Percentiles rank a stretch among this genome's conserved stretches.
Conservation (phyloP, 2,329 filamentous ascomycete species). For the Emydomyces testavorans region DNA sequence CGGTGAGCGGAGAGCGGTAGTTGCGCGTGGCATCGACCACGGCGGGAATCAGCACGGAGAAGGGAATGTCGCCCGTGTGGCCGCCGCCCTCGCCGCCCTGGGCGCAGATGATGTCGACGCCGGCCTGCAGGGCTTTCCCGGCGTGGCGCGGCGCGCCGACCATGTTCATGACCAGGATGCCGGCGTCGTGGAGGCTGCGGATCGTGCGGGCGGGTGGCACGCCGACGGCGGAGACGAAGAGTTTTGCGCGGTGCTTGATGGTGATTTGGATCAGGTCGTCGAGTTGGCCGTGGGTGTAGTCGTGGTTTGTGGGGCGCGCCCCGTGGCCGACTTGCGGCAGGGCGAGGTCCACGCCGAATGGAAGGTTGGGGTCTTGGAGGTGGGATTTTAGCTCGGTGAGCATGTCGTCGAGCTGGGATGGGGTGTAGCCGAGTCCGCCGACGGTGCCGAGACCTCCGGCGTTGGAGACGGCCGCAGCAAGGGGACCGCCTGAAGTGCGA, state of each 20-base stretch:
- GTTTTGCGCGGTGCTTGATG: conserved; percentile 66
- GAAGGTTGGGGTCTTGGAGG: conserved; percentile 54
- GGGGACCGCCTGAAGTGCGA: conserved; percentile 61
- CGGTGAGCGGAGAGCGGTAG: conserved; percentile 61
- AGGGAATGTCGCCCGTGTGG: conserved; percentile 80
- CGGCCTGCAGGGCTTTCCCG: conserved; percentile 71
- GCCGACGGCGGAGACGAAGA: conserved; percentile 83
- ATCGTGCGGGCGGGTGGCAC: conserved; percentile 67
- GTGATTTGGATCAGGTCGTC: conserved; percentile 80
- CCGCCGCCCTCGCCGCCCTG: conserved; percentile 91
- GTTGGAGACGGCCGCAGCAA: conserved; percentile 80
- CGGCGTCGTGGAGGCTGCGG: conserved; percentile 62
- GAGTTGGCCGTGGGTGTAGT: conserved; percentile 83
- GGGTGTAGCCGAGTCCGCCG: conserved; percentile 55
- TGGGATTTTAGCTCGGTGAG: conserved; percentile 74
- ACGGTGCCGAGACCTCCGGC: conserved; percentile 65
- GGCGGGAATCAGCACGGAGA: conserved; percentile 73
- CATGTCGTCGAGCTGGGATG: conserved; percentile 64
- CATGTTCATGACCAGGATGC: conserved; percentile 93
- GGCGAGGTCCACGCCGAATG: conserved; percentile 85
- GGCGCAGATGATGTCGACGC: conserved; percentile 82
- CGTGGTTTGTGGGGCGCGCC: conserved; percentile 85
- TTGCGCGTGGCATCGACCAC: conserved; percentile 70
- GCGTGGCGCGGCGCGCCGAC: conserved; percentile 87
- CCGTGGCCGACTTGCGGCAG: conserved; percentile 76